phyloP scores from a whole-genome alignment of 768 basidiomycete species.

The Omphalotus guepiniiformis region DNA sequence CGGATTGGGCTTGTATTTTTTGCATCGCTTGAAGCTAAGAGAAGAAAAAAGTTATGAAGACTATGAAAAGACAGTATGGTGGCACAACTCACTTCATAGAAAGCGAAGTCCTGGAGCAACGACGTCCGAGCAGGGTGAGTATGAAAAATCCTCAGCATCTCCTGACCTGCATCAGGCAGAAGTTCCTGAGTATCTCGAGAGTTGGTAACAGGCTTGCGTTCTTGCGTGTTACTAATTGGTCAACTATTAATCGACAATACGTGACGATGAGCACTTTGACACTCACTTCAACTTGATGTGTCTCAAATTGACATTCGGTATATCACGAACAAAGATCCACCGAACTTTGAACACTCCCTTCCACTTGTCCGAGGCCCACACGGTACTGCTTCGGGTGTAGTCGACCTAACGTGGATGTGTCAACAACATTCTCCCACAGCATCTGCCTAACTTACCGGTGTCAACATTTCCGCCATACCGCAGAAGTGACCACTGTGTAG shows the following conservation, averaged over 20 bases:
- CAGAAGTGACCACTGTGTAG: constrained; percentile 85
- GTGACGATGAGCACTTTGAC: constrained; percentile 1
- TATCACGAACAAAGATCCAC: constrained; percentile 97
- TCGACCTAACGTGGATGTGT: constrained; percentile 54
- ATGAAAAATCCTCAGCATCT: constrained; percentile 95
- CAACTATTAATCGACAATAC: constrained; percentile 9
- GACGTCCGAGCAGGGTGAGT: constrained; percentile 92
- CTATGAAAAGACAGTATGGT: background rate
- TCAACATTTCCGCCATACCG: constrained; percentile 98
- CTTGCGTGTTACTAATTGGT: constrained; percentile 83
- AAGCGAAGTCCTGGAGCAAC: constrained; percentile 88
- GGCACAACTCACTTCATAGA: constrained; percentile 65
- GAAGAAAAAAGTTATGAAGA: constrained; percentile 4
- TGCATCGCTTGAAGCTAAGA: constrained; percentile 80
- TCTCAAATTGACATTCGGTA: constrained; percentile 82
- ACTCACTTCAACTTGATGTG: constrained; percentile 85
- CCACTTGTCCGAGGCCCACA: constrained; percentile 99
- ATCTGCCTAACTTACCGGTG: constrained; percentile 53
- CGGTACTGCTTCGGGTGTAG: constrained; percentile 89
- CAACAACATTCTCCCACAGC: constrained; percentile 1
- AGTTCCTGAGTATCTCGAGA: constrained; percentile 97
- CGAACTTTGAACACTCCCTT: constrained; percentile 98
- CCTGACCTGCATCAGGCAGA: constrained; percentile 91
- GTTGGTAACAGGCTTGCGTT: constrained; percentile 97
- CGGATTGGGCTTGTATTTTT: constrained; percentile 48